Conservation (phyloP, 2,329 filamentous ascomycete species). For the Arthrobotrys entomopaga region DNA sequence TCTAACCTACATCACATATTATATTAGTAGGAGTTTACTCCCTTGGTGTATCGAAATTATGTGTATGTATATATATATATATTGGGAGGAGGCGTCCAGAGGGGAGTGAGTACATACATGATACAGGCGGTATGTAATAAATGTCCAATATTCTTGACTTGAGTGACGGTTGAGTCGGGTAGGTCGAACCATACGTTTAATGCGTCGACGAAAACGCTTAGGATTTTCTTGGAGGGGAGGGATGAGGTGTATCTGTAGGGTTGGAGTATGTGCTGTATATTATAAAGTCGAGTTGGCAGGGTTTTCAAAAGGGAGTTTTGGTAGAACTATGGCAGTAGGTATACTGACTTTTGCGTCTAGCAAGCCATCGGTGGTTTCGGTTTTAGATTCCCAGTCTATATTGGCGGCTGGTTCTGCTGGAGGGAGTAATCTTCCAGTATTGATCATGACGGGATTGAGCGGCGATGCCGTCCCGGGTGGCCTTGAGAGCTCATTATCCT, state of each 20-base stretch:
- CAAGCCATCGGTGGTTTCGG: neutral
- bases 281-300: neutral
- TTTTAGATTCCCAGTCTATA: neutral
- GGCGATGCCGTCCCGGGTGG: neutral
- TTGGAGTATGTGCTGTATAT: neutral
- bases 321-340: neutral
- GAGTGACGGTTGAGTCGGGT: conserved; percentile 45
- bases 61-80: neutral
- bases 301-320: neutral
- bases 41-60: neutral
- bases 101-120: conserved; percentile 55
- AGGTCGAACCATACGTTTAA: conserved; percentile 60
- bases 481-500: neutral
- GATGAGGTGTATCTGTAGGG: conserved; percentile 10
- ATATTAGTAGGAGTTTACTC: neutral
- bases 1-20: conserved; percentile 59
- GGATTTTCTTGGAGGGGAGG: conserved; percentile 3
- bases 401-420: neutral
- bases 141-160: conserved; percentile 59
- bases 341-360: neutral
- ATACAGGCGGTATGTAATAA: conserved; percentile 60
- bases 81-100: neutral
- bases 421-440: neutral
- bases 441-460: neutral
- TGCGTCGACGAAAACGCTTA: conserved; percentile 37